Percentiles rank a stretch among this genome's conserved stretches.
phyloP scores from a whole-genome alignment of 176 grass and related monocot species.

The Carex cristatella region DNA sequence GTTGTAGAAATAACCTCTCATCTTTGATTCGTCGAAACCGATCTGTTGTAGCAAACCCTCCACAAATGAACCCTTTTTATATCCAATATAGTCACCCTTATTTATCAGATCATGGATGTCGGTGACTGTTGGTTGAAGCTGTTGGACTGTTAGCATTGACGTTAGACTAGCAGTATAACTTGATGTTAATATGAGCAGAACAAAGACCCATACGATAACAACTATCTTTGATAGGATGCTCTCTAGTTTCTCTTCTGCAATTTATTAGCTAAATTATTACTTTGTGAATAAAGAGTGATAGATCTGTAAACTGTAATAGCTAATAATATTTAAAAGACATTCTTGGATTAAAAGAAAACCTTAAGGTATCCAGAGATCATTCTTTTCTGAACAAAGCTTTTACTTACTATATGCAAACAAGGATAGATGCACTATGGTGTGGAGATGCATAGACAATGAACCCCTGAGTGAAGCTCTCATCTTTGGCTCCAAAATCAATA shows the following conservation, averaged over 20 bases:
- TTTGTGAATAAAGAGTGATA: too few species aligned
- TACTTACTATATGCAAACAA: conserved; percentile 37
- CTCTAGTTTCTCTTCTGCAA: conserved; percentile 27
- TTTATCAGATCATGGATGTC: conserved; percentile 33
- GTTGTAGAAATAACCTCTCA: background rate
- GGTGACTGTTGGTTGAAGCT: conserved; percentile 37
- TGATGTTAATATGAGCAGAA: conserved; percentile 42
- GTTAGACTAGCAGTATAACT: conserved; percentile 52
- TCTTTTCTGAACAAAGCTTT: too few species aligned
- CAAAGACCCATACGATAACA: conserved; percentile 43
- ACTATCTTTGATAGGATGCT: conserved; percentile 34
- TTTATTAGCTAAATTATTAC: background rate
- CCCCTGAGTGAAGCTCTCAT: conserved; percentile 29
- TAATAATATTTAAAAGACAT: too few species aligned
- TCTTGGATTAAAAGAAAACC: background rate
- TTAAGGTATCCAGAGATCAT: background rate
- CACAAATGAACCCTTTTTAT: conserved; percentile 29
- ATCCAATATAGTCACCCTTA: conserved; percentile 41
- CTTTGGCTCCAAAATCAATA: conserved; percentile 42
- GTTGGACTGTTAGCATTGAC: conserved; percentile 45
- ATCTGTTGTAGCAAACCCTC: conserved; percentile 32
- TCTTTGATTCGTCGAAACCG: conserved; percentile 30
- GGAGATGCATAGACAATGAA: conserved; percentile 24
- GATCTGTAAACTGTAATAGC: background rate
- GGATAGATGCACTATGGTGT: conserved; percentile 30